These are phyloP conservation scores for Isabelozyma gotoi DNA, from an alignment of 805 yeast genomes.

Conservation along the genomic window DNA sequence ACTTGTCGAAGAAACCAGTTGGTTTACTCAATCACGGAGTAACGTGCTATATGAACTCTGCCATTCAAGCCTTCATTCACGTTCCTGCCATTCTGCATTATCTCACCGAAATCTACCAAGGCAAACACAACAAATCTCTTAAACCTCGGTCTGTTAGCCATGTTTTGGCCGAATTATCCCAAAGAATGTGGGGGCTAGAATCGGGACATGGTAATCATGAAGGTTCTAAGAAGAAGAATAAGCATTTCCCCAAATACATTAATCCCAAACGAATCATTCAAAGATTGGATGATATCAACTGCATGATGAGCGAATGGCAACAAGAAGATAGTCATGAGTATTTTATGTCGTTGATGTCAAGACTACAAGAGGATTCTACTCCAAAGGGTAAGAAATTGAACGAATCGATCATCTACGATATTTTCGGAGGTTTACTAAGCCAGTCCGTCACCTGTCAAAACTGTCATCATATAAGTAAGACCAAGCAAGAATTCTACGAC, in stretches of 20 bases:
- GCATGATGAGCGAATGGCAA: constrained; percentile 97
- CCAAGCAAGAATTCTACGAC: constrained; percentile 93
- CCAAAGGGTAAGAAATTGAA: constrained; percentile 87
- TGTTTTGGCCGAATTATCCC: constrained; percentile 65
- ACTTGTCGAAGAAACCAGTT: constrained; percentile 50
- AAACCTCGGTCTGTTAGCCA: constrained; percentile 60
- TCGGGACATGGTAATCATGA: constrained; percentile 30
- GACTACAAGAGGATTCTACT: constrained; percentile 88
- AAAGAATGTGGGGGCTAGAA: constrained; percentile 62
- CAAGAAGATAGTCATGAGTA: constrained; percentile 98
- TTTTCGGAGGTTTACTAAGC: constrained; percentile 86
- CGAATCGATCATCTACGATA: constrained; percentile 81
- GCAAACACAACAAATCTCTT: constrained; percentile 48
- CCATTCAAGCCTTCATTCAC: constrained; percentile 87
- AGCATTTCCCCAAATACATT: constrained; percentile 43
- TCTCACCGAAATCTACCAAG: constrained; percentile 60
- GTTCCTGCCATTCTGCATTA: constrained; percentile 90
- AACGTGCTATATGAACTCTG: constrained; percentile 95
- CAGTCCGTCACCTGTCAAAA: constrained; percentile 82
- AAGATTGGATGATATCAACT: constrained; percentile 78
- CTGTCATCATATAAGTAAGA: constrained; percentile 81
- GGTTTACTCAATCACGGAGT: constrained; percentile 92
- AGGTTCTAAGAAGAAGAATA: constrained; percentile 14
- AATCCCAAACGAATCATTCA: constrained; percentile 75
- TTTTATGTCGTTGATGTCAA: constrained; percentile 84